These are phyloP conservation scores for Mucor irregularis DNA, from an alignment of 371 early-diverging fungal genomes.

Conservation along the genomic window DNA sequence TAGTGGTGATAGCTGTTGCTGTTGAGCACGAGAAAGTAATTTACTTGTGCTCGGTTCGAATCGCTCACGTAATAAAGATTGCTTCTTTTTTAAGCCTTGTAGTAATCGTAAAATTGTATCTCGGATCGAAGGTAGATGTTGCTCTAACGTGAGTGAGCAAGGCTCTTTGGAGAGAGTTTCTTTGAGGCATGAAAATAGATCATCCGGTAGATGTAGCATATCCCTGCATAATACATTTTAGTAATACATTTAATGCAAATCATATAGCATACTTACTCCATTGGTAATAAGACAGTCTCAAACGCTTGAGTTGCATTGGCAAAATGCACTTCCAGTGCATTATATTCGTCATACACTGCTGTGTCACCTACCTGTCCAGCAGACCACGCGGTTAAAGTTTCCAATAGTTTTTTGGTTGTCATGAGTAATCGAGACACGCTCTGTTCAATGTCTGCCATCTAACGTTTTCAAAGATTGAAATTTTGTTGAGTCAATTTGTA, in stretches of 20 bases:
- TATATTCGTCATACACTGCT: constrained; percentile 53
- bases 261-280: constrained; percentile 41
- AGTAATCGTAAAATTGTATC: constrained; percentile 55
- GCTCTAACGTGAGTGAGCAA: constrained; percentile 48
- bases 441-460: constrained; percentile 55
- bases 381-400: constrained; percentile 60
- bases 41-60: constrained; percentile 5
- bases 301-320: constrained; percentile 46
- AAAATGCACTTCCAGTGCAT: constrained; percentile 47
- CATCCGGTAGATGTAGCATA: constrained; percentile 52
- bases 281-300: constrained; percentile 43
- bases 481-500: neutral
- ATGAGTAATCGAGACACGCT: constrained; percentile 54
- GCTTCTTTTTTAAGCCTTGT: constrained; percentile 56
- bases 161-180: constrained; percentile 49
- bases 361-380: constrained; percentile 32
- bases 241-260: neutral
- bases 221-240: constrained; percentile 32
- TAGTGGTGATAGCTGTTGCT: neutral
- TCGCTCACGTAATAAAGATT: constrained; percentile 44
- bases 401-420: constrained; percentile 58
- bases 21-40: neutral
- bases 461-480: neutral
- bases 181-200: constrained; percentile 47
- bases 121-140: constrained; percentile 55